phyloP scores from a whole-genome alignment of 176 grass and related monocot species.

The Typha latifolia region DNA sequence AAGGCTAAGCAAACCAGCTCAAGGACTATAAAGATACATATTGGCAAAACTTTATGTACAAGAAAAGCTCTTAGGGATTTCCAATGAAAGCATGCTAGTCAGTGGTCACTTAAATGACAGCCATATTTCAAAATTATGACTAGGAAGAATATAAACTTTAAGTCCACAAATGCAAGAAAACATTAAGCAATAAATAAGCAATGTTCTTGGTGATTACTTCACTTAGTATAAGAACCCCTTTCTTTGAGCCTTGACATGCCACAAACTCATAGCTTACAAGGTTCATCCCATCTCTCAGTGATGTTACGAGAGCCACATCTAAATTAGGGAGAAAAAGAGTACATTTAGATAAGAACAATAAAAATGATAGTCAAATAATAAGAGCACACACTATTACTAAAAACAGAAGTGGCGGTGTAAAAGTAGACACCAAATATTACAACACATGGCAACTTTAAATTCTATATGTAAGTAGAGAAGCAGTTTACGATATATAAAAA shows the following conservation, averaged over 20 bases:
- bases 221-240: conserved; percentile 93
- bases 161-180: not conserved
- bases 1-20: no score
- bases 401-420: no score
- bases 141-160: not conserved
- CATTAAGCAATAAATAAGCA: not conserved
- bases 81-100: not conserved
- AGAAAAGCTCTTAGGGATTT: not conserved
- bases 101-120: not conserved
- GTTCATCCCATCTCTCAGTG: conserved; percentile 97
- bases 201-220: conserved; percentile 44
- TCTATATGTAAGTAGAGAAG: no score
- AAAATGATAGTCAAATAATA: no score
- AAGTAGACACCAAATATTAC: no score
- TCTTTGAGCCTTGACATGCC: conserved; percentile 92
- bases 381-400: no score
- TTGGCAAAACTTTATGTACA: no score
- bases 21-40: no score
- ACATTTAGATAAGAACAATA: no score
- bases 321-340: conserved; percentile 6
- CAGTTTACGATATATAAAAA: no score
- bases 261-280: conserved; percentile 99
- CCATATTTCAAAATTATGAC: not conserved
- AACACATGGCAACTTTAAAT: no score
- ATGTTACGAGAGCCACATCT: conserved; percentile 99